A percentile compares a stretch with the other conserved stretches of the same genome.
Evolutionary conservation across 1,284 basidiomycete species (phyloP).

Genomic region (Boletus holoroseus): DNA sequence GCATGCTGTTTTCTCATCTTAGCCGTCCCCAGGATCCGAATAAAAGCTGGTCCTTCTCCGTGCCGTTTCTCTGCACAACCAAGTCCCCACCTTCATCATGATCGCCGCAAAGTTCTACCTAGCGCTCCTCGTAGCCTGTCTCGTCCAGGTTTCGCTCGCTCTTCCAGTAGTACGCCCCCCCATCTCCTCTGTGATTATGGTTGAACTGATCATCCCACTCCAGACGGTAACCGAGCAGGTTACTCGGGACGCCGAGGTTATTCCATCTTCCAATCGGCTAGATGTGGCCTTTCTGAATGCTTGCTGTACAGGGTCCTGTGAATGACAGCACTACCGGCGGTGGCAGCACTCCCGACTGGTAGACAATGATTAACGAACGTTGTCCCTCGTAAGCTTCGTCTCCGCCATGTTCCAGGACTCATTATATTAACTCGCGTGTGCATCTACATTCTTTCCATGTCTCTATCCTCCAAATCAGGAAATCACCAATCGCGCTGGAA

Average conservation of each 20-base stretch:
- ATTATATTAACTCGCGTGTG: conserved; percentile 6
- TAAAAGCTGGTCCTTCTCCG: conserved; percentile 22
- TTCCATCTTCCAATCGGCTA: neutral
- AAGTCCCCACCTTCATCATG: conserved; percentile 15
- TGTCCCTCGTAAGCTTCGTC: conserved; percentile 13
- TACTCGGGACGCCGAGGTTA: conserved; percentile 8
- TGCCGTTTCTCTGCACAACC: neutral
- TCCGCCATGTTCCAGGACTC: neutral
- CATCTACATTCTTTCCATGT: neutral
- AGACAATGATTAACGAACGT: conserved; percentile 2
- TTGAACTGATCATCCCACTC: neutral
- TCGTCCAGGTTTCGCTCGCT: conserved; percentile 24
- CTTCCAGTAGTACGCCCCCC: conserved; percentile 22
- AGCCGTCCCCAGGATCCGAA: conserved; percentile 7
- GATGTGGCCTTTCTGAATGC: conserved; percentile 4
- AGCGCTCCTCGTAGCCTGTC: conserved; percentile 21
- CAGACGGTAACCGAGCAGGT: conserved; percentile 15
- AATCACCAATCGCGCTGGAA: neutral
- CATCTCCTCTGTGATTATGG: too few relatives aligned
- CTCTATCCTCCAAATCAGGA: conserved; percentile 9
- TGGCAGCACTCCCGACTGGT: too few relatives aligned
- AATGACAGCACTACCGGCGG: too few relatives aligned
- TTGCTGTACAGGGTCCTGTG: conserved; percentile 12
- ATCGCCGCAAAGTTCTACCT: conserved; percentile 19
- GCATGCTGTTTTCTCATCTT: conserved; percentile 25